phyloP scores from a whole-genome alignment of 805 yeast genomes.

The Nakazawaea peltata region DNA sequence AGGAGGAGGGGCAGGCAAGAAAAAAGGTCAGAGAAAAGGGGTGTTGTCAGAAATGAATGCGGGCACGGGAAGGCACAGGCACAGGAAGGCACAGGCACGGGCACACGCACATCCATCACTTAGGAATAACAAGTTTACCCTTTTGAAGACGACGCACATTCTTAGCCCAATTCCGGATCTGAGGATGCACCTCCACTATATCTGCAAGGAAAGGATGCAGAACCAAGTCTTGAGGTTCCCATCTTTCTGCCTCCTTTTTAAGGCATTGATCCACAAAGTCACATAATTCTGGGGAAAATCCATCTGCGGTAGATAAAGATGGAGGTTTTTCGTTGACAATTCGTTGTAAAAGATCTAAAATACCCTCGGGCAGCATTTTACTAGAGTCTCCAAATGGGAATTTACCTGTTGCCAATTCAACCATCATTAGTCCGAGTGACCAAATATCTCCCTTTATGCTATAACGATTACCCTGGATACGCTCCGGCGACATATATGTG shows the following conservation, averaged over 20 bases:
- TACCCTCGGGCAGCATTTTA: constrained; percentile 61
- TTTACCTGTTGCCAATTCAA: constrained; percentile 80
- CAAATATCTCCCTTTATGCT: constrained; percentile 96
- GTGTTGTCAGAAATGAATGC: no score
- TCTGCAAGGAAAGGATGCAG: constrained; percentile 24
- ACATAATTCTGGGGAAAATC: constrained; percentile 46
- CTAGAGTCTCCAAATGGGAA: constrained; percentile 59
- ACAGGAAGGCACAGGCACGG: no score
- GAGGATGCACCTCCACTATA: constrained; percentile 19
- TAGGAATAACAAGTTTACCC: constrained; percentile 19
- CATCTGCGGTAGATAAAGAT: constrained; percentile 33
- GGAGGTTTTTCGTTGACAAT: constrained; percentile 95
- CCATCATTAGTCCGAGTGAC: constrained; percentile 88
- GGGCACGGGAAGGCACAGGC: no score
- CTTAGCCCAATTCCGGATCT: constrained; percentile 27
- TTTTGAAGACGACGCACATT: constrained; percentile 28
- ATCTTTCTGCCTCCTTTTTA: constrained; percentile 64
- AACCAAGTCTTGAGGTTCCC: constrained; percentile 66
- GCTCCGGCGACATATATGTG: constrained; percentile 95
- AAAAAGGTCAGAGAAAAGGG: no score
- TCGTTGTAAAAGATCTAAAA: constrained; percentile 81
- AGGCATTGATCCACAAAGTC: constrained; percentile 70
- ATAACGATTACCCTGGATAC: constrained; percentile 91
- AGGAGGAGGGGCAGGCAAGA: no score
- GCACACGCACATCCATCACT: no score